Conservation (phyloP, 495 filamentous ascomycete genomes). For the Penicillium ochrochloron region DNA sequence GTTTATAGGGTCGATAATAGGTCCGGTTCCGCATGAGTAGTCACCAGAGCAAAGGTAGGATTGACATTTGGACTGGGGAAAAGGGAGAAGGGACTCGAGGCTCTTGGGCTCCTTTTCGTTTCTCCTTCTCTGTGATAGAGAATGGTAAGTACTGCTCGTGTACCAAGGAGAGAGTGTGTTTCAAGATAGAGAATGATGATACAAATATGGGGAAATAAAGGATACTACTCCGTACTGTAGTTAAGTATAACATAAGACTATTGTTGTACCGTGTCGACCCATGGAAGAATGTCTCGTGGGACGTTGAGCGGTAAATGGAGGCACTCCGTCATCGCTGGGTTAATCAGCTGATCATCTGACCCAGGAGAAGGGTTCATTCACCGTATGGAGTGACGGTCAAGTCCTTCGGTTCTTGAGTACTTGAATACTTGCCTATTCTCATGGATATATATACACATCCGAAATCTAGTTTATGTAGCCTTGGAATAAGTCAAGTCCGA, state of each 20-base stretch:
- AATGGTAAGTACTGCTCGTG: neutral
- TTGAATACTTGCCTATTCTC: neutral
- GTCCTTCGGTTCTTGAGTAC: neutral
- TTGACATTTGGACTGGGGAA: neutral
- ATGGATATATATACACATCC: neutral
- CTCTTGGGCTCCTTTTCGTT: neutral
- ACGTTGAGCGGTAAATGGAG: neutral
- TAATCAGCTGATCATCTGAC: neutral
- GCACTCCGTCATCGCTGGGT: constrained; percentile 2
- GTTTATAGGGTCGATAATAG: neutral
- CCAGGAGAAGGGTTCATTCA: neutral
- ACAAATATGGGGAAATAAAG: too few species aligned
- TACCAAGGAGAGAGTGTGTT: neutral
- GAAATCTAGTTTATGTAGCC: neutral
- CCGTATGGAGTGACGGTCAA: neutral
- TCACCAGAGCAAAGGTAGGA: neutral
- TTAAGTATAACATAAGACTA: neutral
- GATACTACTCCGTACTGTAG: too few species aligned
- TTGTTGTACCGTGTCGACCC: neutral
- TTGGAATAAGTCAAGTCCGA: neutral
- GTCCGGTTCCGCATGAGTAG: neutral
- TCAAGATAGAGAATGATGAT: neutral
- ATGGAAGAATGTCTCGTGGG: constrained; percentile 1
- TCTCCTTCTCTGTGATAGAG: neutral
- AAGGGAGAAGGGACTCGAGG: constrained; percentile 5